Conservation (phyloP, 257 asterid genomes). For the Solanum neorickii region DNA sequence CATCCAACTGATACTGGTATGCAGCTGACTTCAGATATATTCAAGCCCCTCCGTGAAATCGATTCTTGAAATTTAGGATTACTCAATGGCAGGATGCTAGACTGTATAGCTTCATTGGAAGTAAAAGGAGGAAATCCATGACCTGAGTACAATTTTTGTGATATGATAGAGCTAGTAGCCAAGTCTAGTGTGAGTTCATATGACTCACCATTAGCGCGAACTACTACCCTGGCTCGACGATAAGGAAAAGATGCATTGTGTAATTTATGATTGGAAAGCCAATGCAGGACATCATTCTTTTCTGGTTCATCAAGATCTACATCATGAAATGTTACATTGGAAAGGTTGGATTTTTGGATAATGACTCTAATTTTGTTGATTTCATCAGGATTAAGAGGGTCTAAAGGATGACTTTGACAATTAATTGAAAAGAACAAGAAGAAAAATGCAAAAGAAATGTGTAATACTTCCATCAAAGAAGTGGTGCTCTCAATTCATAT, state of each 20-base stretch:
- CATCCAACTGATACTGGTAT: constrained; percentile 53
- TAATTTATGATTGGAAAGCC: constrained; percentile 17
- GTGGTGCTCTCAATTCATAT: neutral
- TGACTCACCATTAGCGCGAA: constrained; percentile 24
- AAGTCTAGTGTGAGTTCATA: constrained; percentile 38
- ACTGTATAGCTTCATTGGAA: constrained; percentile 25
- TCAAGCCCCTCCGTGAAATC: constrained; percentile 40
- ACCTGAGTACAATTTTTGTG: constrained; percentile 29
- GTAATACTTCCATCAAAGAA: neutral
- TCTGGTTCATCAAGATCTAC: constrained; percentile 12
- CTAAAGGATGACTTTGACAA: constrained; percentile 40
- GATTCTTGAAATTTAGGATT: constrained; percentile 38
- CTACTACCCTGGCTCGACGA: constrained; percentile 37
- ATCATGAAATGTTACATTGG: neutral
- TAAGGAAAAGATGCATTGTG: constrained; percentile 9
- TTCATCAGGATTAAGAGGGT: constrained; percentile 55
- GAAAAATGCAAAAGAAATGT: neutral
- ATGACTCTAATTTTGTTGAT: constrained; percentile 22
- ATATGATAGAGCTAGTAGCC: constrained; percentile 12
- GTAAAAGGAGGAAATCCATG: constrained; percentile 54
- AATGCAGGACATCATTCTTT: constrained; percentile 36
- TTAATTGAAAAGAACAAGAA: neutral
- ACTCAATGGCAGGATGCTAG: constrained; percentile 22
- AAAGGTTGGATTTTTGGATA: neutral
- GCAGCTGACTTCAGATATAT: constrained; percentile 47